Evolutionary conservation across 2,329 filamentous ascomycete species (phyloP).

Genomic region (Conoideocrella luteorostrata): DNA sequence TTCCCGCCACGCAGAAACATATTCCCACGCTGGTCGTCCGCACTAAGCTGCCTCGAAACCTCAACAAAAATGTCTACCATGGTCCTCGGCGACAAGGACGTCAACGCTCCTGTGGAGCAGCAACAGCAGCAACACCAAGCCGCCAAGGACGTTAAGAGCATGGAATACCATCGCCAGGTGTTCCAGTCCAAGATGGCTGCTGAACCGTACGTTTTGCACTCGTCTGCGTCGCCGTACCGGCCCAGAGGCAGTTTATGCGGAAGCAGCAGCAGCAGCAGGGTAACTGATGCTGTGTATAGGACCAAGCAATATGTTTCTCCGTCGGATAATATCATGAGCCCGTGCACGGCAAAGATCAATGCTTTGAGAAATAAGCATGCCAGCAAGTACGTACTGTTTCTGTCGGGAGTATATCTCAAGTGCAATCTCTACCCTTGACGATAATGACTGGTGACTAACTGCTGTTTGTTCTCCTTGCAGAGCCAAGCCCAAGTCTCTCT

Average conservation of each 20-base stretch:
- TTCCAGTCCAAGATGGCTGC: constrained; percentile 66
- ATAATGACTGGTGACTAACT: background rate
- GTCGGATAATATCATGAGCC: constrained; percentile 85
- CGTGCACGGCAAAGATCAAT: constrained; percentile 75
- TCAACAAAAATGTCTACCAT: constrained; percentile 45
- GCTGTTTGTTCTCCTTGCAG: constrained; percentile 25
- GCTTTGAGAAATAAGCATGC: constrained; percentile 76
- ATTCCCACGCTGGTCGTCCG: constrained; percentile 5
- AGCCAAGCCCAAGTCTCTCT: constrained; percentile 61
- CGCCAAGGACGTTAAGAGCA: constrained; percentile 52
- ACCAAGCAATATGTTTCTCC: constrained; percentile 60
- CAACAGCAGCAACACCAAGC: constrained; percentile 21
- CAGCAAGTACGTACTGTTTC: constrained; percentile 62
- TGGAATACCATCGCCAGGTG: constrained; percentile 74
- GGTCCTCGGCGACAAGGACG: constrained; percentile 60
- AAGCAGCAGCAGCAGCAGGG: background rate
- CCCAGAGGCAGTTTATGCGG: background rate
- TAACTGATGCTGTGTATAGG: constrained; percentile 7
- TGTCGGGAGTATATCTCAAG: too few species aligned
- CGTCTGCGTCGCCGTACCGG: background rate
- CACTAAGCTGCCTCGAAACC: background rate
- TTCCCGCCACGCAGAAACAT: constrained; percentile 3
- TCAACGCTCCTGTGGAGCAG: constrained; percentile 46
- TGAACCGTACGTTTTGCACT: constrained; percentile 46
- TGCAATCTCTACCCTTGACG: background rate